Conservation (phyloP, 2,329 filamentous ascomycete species). For the Cryoendolithus antarcticus region DNA sequence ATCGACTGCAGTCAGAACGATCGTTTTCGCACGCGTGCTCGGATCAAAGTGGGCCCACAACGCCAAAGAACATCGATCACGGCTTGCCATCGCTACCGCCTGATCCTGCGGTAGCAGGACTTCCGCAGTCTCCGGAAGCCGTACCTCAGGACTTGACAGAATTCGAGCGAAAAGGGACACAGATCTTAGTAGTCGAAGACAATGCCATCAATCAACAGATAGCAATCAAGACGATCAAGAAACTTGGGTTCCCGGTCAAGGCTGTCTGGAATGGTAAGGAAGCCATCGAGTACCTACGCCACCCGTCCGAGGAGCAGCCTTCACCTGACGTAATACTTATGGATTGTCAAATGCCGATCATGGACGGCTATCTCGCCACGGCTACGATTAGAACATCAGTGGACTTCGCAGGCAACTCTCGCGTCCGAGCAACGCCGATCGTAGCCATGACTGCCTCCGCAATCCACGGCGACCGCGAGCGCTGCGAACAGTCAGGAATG, state of each 20-base stretch:
- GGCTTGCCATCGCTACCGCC: slow-evolving; percentile 12
- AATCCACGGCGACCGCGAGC: slow-evolving; percentile 64
- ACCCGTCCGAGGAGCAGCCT: slow-evolving; percentile 29
- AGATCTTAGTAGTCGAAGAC: slow-evolving; percentile 70
- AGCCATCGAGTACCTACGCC: slow-evolving; percentile 56
- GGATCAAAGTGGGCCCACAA: slow-evolving; percentile 40
- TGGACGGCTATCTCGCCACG: slow-evolving; percentile 68
- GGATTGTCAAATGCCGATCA: slow-evolving; percentile 40
- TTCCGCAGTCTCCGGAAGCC: slow-evolving; percentile 21
- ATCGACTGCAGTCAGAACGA: slow-evolving; percentile 47
- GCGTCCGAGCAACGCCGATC: slow-evolving; percentile 52
- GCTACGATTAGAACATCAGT: slow-evolving; percentile 57
- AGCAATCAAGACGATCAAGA: slow-evolving; percentile 60
- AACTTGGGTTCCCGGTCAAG: slow-evolving; percentile 57
- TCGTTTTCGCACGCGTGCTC: slow-evolving; percentile 55
- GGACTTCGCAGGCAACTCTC: slow-evolving; percentile 48
- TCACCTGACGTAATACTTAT: slow-evolving; percentile 60
- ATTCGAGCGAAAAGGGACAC: slow-evolving; percentile 48
- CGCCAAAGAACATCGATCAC: slow-evolving; percentile 3
- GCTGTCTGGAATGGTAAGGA: slow-evolving; percentile 71
- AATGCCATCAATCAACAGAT: slow-evolving; percentile 64
- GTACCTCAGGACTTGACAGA: slow-evolving; percentile 40
- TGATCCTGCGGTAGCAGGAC: slow-evolving; percentile 8
- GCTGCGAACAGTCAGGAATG: slow-evolving; percentile 63
- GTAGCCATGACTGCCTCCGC: slow-evolving; percentile 74